These are phyloP conservation scores for Blastobotrys apis DNA, from an alignment of 1,139 yeast genomes.

Conservation along the genomic window DNA sequence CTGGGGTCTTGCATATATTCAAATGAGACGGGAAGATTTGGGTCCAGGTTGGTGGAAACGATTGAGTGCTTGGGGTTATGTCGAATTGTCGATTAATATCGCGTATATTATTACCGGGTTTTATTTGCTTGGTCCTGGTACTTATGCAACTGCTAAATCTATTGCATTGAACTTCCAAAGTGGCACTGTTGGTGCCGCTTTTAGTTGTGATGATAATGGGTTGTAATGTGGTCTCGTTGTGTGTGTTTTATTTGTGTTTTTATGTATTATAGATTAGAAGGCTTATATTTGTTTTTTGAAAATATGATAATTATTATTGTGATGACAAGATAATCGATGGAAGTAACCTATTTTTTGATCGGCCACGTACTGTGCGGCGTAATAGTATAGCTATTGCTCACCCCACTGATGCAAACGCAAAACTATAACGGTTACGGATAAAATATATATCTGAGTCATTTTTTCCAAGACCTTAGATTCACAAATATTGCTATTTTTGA, in stretches of 20 bases:
- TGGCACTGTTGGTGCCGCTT: constrained; percentile 48
- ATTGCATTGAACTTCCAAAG: constrained; percentile 47
- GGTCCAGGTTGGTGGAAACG: constrained; percentile 22
- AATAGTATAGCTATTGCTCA: no score
- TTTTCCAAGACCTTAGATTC: no score
- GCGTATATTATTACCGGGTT: constrained; percentile 45
- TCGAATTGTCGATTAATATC: constrained; percentile 37
- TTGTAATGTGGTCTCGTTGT: not conserved
- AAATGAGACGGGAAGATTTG: constrained; percentile 28
- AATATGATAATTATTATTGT: not conserved
- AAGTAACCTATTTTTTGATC: no score
- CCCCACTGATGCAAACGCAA: no score
- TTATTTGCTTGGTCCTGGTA: constrained; percentile 56
- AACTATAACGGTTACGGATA: no score
- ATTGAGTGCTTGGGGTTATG: constrained; percentile 25
- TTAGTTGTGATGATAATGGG: constrained; percentile 38
- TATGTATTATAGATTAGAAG: not conserved
- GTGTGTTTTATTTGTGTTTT: not conserved
- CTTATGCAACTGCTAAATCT: constrained; percentile 52
- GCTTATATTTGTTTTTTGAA: no score
- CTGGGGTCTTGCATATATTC: constrained; percentile 60
- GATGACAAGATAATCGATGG: not conserved
- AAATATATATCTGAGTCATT: no score
- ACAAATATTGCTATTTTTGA: no score
- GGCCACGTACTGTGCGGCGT: no score